Evolutionary conservation across 2,329 filamentous ascomycete genomes (phyloP).

Genomic region (Nothophoma quercina): DNA sequence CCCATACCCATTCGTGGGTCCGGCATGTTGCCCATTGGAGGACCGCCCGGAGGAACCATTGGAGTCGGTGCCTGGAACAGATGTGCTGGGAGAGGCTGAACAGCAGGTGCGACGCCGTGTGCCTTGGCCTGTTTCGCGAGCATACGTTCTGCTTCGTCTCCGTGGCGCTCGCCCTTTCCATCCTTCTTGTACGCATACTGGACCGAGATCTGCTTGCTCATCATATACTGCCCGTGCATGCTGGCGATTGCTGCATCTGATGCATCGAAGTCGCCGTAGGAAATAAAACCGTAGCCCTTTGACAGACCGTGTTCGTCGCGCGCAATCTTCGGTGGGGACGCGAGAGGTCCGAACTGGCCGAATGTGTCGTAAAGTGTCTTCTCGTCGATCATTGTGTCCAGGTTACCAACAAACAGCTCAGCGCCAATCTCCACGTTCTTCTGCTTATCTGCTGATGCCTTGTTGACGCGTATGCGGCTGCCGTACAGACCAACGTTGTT

Average conservation of each 20-base stretch:
- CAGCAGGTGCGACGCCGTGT: constrained; percentile 86
- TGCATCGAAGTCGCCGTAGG: constrained; percentile 90
- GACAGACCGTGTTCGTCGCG: constrained; percentile 86
- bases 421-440: constrained; percentile 92
- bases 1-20: constrained; percentile 41
- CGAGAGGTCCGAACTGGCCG: constrained; percentile 84
- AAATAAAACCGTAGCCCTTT: constrained; percentile 97
- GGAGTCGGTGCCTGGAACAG: constrained; percentile 62
- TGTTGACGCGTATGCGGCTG: constrained; percentile 96
- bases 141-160: constrained; percentile 90
- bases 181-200: constrained; percentile 99
- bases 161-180: constrained; percentile 94
- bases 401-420: constrained; percentile 94
- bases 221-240: constrained; percentile 95
- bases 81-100: constrained; percentile 76
- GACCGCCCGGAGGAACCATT: constrained; percentile 28
- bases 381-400: constrained; percentile 94
- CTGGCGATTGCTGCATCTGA: constrained; percentile 90
- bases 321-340: constrained; percentile 84
- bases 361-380: constrained; percentile 96
- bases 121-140: constrained; percentile 92
- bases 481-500: constrained; percentile 93
- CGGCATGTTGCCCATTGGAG: constrained; percentile 54
- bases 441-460: constrained; percentile 91
- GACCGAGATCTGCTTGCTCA: constrained; percentile 95